Evolutionary conservation across 139 green algal species (phyloP).

Genomic region (Closterium sp.): DNA sequence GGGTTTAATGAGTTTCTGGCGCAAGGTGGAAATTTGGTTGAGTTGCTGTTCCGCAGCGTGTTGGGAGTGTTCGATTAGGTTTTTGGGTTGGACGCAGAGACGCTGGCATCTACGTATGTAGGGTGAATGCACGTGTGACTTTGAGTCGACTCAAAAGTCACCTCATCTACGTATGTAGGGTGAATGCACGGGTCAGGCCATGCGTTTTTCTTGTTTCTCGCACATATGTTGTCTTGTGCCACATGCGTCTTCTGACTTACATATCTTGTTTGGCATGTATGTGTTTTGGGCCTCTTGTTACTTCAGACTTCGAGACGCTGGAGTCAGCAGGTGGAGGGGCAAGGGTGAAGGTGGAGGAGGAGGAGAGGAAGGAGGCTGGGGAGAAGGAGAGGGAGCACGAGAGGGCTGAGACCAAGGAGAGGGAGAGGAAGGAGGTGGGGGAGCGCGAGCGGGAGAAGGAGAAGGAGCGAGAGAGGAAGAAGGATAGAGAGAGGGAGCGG

Average conservation of each 20-base stretch:
- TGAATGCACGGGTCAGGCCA: too few species aligned
- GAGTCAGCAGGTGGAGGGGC: not conserved
- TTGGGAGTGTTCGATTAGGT: not conserved
- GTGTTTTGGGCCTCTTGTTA: not conserved
- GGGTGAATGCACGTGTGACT: too few species aligned
- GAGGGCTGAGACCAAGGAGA: not conserved
- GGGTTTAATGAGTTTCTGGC: conserved; percentile 78
- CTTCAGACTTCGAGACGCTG: not conserved
- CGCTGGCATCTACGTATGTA: too few species aligned
- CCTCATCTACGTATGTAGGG: too few species aligned
- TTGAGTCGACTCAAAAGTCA: too few species aligned
- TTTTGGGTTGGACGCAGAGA: too few species aligned
- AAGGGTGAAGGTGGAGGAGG: not conserved
- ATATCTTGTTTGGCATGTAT: not conserved
- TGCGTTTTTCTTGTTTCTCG: not conserved
- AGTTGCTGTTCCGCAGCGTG: not conserved
- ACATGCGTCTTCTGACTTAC: not conserved
- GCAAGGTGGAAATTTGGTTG: conserved; percentile 65
- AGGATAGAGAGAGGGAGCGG: not conserved
- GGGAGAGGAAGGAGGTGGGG: conserved; percentile 1
- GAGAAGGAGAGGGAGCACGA: conserved; percentile 1
- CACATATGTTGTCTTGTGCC: too few species aligned
- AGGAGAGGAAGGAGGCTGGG: not conserved
- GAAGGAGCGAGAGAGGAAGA: not conserved
- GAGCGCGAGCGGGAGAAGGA: not conserved